Conservation (phyloP, 2,329 filamentous ascomycete genomes). For the Trichoderma guizhouense region DNA sequence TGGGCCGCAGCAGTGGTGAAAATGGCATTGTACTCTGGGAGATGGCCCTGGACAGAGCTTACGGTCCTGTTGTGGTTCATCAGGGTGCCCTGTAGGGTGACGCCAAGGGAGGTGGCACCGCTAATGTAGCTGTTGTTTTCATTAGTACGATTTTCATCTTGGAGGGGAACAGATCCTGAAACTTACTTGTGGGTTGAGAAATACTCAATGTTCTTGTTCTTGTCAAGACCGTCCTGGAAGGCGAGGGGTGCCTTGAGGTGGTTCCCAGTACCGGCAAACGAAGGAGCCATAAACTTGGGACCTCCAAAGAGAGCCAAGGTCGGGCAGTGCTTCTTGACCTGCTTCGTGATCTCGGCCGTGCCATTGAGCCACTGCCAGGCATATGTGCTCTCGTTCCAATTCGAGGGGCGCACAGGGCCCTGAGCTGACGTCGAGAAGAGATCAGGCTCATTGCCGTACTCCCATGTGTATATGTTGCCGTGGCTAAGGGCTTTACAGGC, state of each 20-base stretch:
- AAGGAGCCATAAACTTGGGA: constrained; percentile 49
- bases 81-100: constrained; percentile 59
- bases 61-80: constrained; percentile 60
- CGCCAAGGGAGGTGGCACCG: constrained; percentile 55
- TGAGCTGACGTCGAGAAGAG: constrained; percentile 52
- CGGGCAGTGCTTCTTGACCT: constrained; percentile 49
- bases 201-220: constrained; percentile 46
- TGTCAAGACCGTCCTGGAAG: constrained; percentile 53
- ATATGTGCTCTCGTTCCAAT: constrained; percentile 54
- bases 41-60: constrained; percentile 45
- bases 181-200: constrained; percentile 60
- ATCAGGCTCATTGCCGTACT: constrained; percentile 52
- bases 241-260: constrained; percentile 47
- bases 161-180: accelerated
- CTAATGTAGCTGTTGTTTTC: constrained; percentile 53
- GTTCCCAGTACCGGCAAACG: constrained; percentile 52
- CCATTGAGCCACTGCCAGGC: constrained; percentile 57
- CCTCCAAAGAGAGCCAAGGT: constrained; percentile 34
- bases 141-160: background rate
- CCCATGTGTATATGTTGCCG: constrained; percentile 54
- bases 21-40: constrained; percentile 45
- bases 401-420: constrained; percentile 47
- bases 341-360: constrained; percentile 45
- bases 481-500: constrained; percentile 54
- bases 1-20: constrained; percentile 19